Conservation (phyloP, 2,329 filamentous ascomycete genomes). For the Pseudogymnoascus sp. region DNA sequence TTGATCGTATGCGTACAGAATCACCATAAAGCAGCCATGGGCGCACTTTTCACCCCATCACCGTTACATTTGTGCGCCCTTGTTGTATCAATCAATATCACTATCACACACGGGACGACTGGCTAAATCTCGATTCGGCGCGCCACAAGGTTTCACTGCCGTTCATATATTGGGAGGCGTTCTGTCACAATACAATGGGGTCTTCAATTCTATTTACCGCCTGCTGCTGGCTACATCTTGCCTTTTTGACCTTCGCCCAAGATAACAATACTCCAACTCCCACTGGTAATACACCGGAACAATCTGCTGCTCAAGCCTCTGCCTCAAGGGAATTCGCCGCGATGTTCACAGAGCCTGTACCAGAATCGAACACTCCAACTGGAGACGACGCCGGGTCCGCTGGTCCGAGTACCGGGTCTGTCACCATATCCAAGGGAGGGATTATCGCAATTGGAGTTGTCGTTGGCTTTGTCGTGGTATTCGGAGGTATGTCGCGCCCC, state of each 20-base stretch:
- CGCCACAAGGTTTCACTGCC: not conserved
- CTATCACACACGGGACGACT: not conserved
- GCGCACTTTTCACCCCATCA: not conserved
- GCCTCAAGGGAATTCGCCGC: constrained; percentile 26
- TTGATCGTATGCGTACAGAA: not conserved
- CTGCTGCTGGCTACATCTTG: constrained; percentile 7
- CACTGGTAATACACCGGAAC: not conserved
- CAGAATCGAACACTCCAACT: constrained; percentile 15
- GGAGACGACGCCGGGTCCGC: constrained; percentile 51
- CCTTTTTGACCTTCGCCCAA: constrained; percentile 2
- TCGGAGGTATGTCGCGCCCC: constrained; percentile 53
- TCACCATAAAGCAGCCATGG: not conserved
- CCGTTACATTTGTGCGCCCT: constrained; percentile 2
- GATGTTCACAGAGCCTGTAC: constrained; percentile 19
- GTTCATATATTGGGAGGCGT: constrained; percentile 1
- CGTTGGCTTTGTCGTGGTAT: constrained; percentile 57
- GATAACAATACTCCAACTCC: not conserved
- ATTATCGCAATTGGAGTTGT: constrained; percentile 69
- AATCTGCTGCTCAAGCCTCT: constrained; percentile 13
- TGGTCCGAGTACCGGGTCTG: constrained; percentile 52
- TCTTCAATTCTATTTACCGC: constrained; percentile 8
- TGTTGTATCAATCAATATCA: not conserved
- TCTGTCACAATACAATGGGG: not conserved
- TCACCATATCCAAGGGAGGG: constrained; percentile 60
- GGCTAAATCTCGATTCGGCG: not conserved